Evolutionary conservation across 2,329 filamentous ascomycete genomes (phyloP), one percentile per base, ranked within the genome.

Genomic region (Ceratocystis variospora): DNA sequence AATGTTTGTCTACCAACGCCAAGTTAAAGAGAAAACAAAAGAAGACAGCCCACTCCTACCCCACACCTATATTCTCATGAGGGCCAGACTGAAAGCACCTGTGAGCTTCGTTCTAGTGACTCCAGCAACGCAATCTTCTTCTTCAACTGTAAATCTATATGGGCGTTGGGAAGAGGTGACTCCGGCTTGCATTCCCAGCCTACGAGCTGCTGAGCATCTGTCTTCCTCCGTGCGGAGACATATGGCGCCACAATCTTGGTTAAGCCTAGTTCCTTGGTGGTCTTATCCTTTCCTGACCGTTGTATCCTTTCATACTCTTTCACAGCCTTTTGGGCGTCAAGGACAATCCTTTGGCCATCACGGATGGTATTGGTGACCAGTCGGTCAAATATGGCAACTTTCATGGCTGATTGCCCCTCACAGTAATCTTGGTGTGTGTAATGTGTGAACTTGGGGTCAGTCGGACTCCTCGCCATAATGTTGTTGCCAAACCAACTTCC

Each of bases 71-170:
- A n/a, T 46, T 5, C 19, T n/a, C 50, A 57, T 61, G 41, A 37
- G 1, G 55, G 33, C 62, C 62, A 62, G n/a, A 25, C 15, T 10
- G 62, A 53, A 17, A 37, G 28, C 55, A 22, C 17, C 7, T 50
- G 48, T 7, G 63, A 6, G 28, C 48, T 61, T 12, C 59, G 61
- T 28, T 65, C 63, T 10, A 68, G 61, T 5, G 66, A 66, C 48
- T 68, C 66, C 41, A 68, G 44, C 59, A 68, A 22, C 10, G 63
- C 46, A 50, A 66, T 63, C 63, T 68, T 68, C 66, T 65, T 57
- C 48, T 68, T 61, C 25, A 67, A 37, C 41, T 65, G 46, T 41
- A 31, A 8, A 41, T 62, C 61, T 7, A 45, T 45, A 10, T 50
- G 10, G 17, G 62, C 31, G 45, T 55, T 22, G 59, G 59, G 12